Evolutionary conservation across 75 land plant species (phyloP), one percentile per base, ranked within the genome.

Genomic region (Cunninghamia lanceolata): DNA sequence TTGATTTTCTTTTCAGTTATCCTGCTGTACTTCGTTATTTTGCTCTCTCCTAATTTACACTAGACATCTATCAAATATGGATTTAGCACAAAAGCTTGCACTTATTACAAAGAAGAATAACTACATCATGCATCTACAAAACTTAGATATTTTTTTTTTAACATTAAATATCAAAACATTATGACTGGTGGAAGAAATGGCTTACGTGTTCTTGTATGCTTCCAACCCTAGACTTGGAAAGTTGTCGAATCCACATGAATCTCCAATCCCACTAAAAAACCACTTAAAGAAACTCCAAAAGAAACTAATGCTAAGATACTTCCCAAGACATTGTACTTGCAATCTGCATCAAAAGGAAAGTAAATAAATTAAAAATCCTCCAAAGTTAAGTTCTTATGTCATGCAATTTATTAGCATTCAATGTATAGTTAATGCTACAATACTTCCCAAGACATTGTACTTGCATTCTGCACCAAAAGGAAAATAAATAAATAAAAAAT

Each of bases 261-360:
- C 93, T 32, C 88, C 88, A 50, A 87, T 77, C 53, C 95, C 95
- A 86, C 95, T 92, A 45, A 94, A 92, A 86, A 93, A 89, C 95
- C 95, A 94, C 86, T 94, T 94, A 68, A 93, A 93, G 88, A 86
- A 91, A 50, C 93, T 92, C 90, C 91, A 93, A 32, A 89, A 68
- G 79, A 93, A 92, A 84, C 93, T 92, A 36, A 90, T 81, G 66
- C 86, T 75, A 5, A 92, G 84, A 77, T 86, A 92, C 74, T 93
- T 90, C 34, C 90, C 94, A 38, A 93, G 92, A 74, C 86, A 87
- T 38, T 39, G 83, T n/a, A 93, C 91, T 87, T 93, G 93, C 66
- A 90, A 91, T 76, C 94, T 93, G 93, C 80, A 84, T n/a, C 86
- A 79, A 79, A 40, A 43, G 1, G 28, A 79, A 79, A 11, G 39